These are phyloP conservation scores for Royoungia palumana DNA, from an alignment of 768 basidiomycete species.

Conservation along the genomic window DNA sequence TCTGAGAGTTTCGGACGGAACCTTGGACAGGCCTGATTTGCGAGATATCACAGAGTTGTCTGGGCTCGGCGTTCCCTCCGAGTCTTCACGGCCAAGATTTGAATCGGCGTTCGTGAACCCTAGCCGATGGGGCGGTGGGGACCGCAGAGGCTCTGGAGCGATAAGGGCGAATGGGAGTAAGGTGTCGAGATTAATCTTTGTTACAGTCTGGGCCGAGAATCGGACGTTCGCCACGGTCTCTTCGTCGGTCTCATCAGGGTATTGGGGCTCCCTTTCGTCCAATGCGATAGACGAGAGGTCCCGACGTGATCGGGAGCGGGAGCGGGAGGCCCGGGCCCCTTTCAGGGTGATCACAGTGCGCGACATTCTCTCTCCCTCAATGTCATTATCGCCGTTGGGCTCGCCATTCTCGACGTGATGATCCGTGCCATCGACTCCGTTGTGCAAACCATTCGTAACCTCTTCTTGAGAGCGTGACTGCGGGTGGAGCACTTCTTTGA, in stretches of 20 bases:
- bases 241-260: slow-evolving; percentile 55
- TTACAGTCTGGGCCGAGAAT: slow-evolving; percentile 68
- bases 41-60: slow-evolving; percentile 37
- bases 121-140: slow-evolving; percentile 30
- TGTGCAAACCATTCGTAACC: slow-evolving; percentile 14
- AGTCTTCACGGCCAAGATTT: slow-evolving; percentile 14
- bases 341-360: slow-evolving; percentile 75
- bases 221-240: slow-evolving; percentile 75
- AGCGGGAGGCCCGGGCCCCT: slow-evolving; percentile 46
- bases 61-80: slow-evolving; percentile 26
- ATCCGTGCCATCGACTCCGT: slow-evolving; percentile 28
- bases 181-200: slow-evolving; percentile 53
- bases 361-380: slow-evolving; percentile 52
- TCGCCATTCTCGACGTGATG: slow-evolving; percentile 30
- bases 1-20: slow-evolving; percentile 63
- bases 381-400: slow-evolving; percentile 37
- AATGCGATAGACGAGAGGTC: slow-evolving; percentile 59
- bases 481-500: slow-evolving; percentile 7
- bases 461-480: slow-evolving; percentile 18
- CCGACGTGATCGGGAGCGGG: slow-evolving; percentile 72
- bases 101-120: slow-evolving; percentile 21
- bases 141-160: slow-evolving; percentile 57
- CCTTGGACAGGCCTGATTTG: slow-evolving; percentile 35
- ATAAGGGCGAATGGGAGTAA: slow-evolving; percentile 80
- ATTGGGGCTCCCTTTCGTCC: slow-evolving; percentile 54